Percentiles rank a stretch among this genome's conserved stretches.
phyloP scores from a whole-genome alignment of 2,329 filamentous ascomycete species.

The Xylaria sp. region DNA sequence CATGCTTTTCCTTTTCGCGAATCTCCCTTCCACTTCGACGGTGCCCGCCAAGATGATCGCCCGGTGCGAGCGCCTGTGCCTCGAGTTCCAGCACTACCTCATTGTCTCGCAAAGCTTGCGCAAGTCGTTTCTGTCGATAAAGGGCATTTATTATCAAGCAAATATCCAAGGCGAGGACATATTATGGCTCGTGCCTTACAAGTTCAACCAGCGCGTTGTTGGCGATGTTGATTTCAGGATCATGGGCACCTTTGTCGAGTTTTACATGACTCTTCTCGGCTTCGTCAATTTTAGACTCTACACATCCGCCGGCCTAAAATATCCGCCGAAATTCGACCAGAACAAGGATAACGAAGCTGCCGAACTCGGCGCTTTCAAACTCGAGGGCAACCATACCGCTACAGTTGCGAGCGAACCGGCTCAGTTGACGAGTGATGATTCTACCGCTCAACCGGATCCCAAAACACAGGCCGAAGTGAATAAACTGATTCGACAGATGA shows the following conservation, averaged over 20 bases:
- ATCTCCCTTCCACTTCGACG: constrained; percentile 87
- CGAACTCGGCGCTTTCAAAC: constrained; percentile 88
- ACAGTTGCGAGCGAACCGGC: constrained; percentile 63
- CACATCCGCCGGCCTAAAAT: constrained; percentile 89
- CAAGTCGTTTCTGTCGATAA: constrained; percentile 98
- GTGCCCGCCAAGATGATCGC: constrained; percentile 96
- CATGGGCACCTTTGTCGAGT: constrained; percentile 99
- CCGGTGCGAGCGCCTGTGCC: constrained; percentile 89
- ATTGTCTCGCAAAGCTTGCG: constrained; percentile 90
- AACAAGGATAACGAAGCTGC: constrained; percentile 88
- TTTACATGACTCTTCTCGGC: constrained; percentile 94
- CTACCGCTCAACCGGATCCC: constrained; percentile 67
- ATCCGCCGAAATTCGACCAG: constrained; percentile 92
- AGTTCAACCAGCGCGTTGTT: constrained; percentile 94
- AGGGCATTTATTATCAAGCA: constrained; percentile 99
- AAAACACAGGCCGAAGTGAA: constrained; percentile 73
- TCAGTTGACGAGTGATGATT: constrained; percentile 62
- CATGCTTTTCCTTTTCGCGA: constrained; percentile 97
- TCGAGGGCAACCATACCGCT: constrained; percentile 78
- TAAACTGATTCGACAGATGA: constrained; percentile 75
- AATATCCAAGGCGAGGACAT: constrained; percentile 97
- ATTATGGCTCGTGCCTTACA: constrained; percentile 96
- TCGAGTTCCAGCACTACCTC: constrained; percentile 98
- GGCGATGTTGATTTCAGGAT: constrained; percentile 98
- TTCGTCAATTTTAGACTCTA: constrained; percentile 98